Evolutionary conservation across 805 yeast genomes (phyloP), one percentile per base, ranked within the genome.

Genomic region (Maudiozyma barnettii): DNA sequence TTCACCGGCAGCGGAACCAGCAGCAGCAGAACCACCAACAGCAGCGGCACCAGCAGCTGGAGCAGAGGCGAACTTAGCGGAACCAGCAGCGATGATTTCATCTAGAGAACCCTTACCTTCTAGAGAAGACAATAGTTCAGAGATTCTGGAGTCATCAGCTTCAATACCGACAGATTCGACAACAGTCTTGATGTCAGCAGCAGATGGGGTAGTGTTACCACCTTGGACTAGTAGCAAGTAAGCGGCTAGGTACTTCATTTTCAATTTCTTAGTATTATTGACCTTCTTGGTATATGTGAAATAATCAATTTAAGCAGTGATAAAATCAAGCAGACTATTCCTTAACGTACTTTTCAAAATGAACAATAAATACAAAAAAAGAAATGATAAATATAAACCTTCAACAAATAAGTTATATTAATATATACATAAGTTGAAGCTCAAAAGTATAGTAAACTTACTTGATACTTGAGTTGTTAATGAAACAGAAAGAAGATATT

Each of bases 211-310:
- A 66, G 84, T 71, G 77, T 81, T 83, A 75, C 91, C 93, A 74
- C 90, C 88, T 75, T 84, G 85, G 67, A 75, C 83, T 72, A 85
- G 82, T 75, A 85, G 81, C 74, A 85, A 82, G 79, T 85, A 85
- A 76, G 95, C 91, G 76, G 95, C 95, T 77, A 85, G 78, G 82
- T 85, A 85, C 77, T 84, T 85, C 93, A 85, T 45, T 45, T 40
- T 35, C 36, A 8, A 33, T 33, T 33, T 33, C 36, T 33, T 33
- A n/a, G 36, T 33, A 33, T 33, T 33, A 33, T 33, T 33, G 36
- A 33, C 36, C 43, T 54, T 47, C 51, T 47, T 45, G 40, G 44
- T 51, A 40, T 45, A 48, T 46, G 48, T 58, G 64, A 61, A 64
- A 64, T 64, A 64, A 64, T 64, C 67, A 61, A 54, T 64, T 61